Evolutionary conservation across 352 stramenopile genomes (phyloP), one percentile per base, ranked within the genome.

Genomic region (Elongisporangium undulatum): DNA sequence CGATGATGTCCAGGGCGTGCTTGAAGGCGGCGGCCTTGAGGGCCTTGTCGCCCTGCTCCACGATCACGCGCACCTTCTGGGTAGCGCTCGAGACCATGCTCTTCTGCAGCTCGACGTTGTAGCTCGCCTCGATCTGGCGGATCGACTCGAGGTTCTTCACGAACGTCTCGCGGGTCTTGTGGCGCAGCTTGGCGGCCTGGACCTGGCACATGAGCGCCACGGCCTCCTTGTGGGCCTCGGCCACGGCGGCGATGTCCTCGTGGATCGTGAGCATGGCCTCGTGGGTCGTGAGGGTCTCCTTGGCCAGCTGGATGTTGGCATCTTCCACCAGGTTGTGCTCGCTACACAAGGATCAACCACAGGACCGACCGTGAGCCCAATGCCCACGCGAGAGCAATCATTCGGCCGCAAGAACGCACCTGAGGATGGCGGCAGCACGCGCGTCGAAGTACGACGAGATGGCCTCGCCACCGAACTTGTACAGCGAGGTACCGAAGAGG

Each of bases 131-230:
- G 57, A 92, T 89, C 61, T 92, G 72, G 52, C 80, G 80, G 74
- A 94, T 91, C 55, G 85, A 82, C 69, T 94, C 85, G 61, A 94
- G 73, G 75, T 94, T 94, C 71, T 89, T 90, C 19, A 94, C 71
- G 62, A 92, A 94, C 56, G 82, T 90, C 49, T 92, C 83, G 62
- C 85, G 85, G 55, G 85, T 94, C 82, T 94, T 92, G 82, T 94
- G 85, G 62, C 79, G 81, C 58, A 94, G 69, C 74, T 94, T 94
- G 69, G 83, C 84, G 22, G 79, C 77, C 72, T 94, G 82, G 52
- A 94, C 85, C 66, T 90, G 55, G 81, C 85, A 94, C 82, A 94
- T 84, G 49, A 94, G 75, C 51, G 69, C 77, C 10, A 94, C 69
- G 26, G 82, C 82, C 39, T 90, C 85, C 77, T 92, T 90, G 80